These are phyloP conservation scores for Spergularia marina DNA, from an alignment of 148 eudicot genomes.

Conservation along the genomic window DNA sequence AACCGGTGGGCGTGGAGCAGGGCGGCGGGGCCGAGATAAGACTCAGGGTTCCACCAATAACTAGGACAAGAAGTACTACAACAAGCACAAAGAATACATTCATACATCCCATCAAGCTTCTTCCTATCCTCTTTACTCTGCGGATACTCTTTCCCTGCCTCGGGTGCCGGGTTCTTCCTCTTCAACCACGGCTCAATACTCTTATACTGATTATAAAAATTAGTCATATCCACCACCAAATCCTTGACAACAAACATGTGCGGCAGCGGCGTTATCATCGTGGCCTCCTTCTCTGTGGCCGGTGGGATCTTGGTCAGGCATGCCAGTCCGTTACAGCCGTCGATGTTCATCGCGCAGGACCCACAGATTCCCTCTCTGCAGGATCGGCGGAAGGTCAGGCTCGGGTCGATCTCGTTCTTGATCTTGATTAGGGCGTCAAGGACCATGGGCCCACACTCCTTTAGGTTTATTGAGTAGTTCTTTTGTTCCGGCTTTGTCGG, in stretches of 20 bases:
- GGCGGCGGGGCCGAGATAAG: conserved; percentile 95
- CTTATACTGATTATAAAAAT: conserved; percentile 93
- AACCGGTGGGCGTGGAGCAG: conserved; percentile 94
- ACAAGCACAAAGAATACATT: conserved; percentile 93
- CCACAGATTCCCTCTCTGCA: conserved; percentile 97
- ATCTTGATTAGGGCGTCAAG: conserved; percentile 92
- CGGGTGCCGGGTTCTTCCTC: conserved; percentile 56
- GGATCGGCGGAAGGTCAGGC: conserved; percentile 89
- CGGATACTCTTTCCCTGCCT: conserved; percentile 62
- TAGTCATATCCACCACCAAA: conserved; percentile 97
- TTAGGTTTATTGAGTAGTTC: conserved; percentile 74
- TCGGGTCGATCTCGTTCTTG: conserved; percentile 86
- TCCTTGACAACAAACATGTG: conserved; percentile 98
- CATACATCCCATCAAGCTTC: conserved; percentile 98
- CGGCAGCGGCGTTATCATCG: conserved; percentile 78
- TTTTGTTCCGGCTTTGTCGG: conserved; percentile 64
- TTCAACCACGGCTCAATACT: conserved; percentile 98
- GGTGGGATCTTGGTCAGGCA: conserved; percentile 71
- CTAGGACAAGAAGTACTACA: conserved; percentile 96
- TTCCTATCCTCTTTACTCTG: conserved; percentile 88
- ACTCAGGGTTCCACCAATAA: conserved; percentile 99
- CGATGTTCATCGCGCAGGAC: conserved; percentile 97
- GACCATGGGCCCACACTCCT: conserved; percentile 94
- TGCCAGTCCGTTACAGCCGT: conserved; percentile 87
- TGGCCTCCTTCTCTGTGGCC: neutral